Evolutionary conservation across 2,329 filamentous ascomycete genomes (phyloP), one percentile per base, ranked within the genome.

Genomic region (Phyllosticta capitalensis): DNA sequence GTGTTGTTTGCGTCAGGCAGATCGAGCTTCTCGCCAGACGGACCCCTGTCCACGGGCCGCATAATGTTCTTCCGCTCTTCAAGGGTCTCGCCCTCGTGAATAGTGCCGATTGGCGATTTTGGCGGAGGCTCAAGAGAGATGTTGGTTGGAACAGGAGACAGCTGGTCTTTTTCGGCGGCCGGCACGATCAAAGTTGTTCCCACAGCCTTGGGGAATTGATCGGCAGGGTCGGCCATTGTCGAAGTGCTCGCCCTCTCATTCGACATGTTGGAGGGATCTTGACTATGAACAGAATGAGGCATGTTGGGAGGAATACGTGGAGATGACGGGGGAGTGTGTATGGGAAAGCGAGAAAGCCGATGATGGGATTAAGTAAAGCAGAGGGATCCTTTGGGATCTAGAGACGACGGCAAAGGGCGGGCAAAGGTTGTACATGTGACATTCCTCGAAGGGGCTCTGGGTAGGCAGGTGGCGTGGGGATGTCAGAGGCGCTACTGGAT

Each of bases 41-140:
- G 67, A 14, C 65, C 66, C 56, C 65, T 62, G 17, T 64, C 63
- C n/a, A 61, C 53, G n/a, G 60, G 52, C 21, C 64, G 64, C 24
- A 60, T 57, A 33, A 64, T 61, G 51, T 59, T 55, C n/a, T 56
- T 60, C 45, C 63, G 61, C 52, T 64, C 62, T 52, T 58, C 56
- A 19, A 51, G 38, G n/a, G 55, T 48, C 48, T 62, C 63, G 24
- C 55, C 62, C 10, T 67, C 67, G 7, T 61, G 57, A 51, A 63
- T 64, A 30, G 67, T 30, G 22, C 45, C 55, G 22, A 22, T 64
- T 12, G 70, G 62, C 21, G 71, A 72, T 30, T 64, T 68, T 22
- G 68, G 68, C 14, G 69, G 68, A 26, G 67, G 70, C 21, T 60
- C 67, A 61, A 73, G 73, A 50, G 72, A 74, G 54, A 74, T 71